Base-by-base conservation (phyloP, 1,139 yeast genomes). In the Insectozyma bohioensis region DNA sequence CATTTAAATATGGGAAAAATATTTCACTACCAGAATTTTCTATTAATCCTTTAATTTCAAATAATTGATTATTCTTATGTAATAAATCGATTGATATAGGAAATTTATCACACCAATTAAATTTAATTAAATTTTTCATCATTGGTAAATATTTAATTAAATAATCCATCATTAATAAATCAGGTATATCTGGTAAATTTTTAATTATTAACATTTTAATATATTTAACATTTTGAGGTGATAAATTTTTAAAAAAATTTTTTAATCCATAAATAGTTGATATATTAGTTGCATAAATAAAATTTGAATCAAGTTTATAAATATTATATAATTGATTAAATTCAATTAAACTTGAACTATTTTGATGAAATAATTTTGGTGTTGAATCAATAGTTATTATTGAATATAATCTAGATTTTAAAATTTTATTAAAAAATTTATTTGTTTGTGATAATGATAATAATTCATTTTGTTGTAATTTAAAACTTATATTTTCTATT, bases 131-230 rank as follows among this genome's bases (percentile, higher is more conserved):
- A 32, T 48, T 50, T 1, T 15, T 25, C 34, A 59, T 46, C 6
- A 40, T 24, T 1, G 58, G 59, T 23, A 58, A 40, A 5, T 47
- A 39, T 3, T 28, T 12, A n/a, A 38, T 26, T 11, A 59, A 41
- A 19, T 42, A 43, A 6, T 41, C 33, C n/a, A 45, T 27, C 12
- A 58, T 35, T 24, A 47, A 49, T 17, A 51, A 44, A 34, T 56
- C 62, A 3, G 61, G 57, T 11, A 59, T 40, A 44, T 58, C 65
- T 9, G 65, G 64, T 16, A 56, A 34, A 12, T 40, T 39, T 28
- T 53, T 47, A 8, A 47, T 36, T 15, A 55, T 35, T 8, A 40
- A 16, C 4, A 39, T 40, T 30, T 45, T 43, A 6, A 58, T 37
- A 12, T 39, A 41, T 6, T 20, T 28, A 22, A 56, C 48, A 25